Evolutionary conservation across 2,329 filamentous ascomycete species (phyloP).

Genomic region (Madurella mycetomatis): DNA sequence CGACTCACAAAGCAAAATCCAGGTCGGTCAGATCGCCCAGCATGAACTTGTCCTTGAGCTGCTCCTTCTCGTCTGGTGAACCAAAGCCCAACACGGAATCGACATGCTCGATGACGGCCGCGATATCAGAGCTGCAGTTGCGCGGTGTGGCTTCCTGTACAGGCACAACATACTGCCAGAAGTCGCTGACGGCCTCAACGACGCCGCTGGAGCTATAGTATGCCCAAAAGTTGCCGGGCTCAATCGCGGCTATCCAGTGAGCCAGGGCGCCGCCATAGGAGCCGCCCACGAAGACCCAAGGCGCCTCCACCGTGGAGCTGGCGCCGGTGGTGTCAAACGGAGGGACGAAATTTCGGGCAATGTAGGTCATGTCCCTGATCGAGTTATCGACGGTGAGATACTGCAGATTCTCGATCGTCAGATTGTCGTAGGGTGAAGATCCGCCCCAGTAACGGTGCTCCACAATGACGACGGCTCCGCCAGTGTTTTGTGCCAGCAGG

Average conservation of each 20-base stretch:
- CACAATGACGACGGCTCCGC: conserved; percentile 38
- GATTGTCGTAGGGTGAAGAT: conserved; percentile 34
- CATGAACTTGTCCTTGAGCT: conserved; percentile 48
- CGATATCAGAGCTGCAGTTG: conserved; percentile 53
- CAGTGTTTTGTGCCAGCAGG: conserved; percentile 36
- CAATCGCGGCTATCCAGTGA: conserved; percentile 47
- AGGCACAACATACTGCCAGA: conserved; percentile 54
- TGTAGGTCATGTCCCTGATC: conserved; percentile 38
- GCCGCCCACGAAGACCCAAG: conserved; percentile 53
- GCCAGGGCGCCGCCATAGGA: conserved; percentile 53
- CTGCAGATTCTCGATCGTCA: conserved; percentile 37
- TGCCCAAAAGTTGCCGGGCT: conserved; percentile 55
- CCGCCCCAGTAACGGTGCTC: conserved; percentile 43
- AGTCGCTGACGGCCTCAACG: conserved; percentile 47
- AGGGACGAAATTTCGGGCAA: conserved; percentile 41
- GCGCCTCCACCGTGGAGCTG: conserved; percentile 45
- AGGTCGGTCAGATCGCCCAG: conserved; percentile 42
- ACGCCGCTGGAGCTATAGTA: conserved; percentile 54
- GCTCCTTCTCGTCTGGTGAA: conserved; percentile 36
- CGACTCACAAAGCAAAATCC: conserved; percentile 38
- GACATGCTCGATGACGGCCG: conserved; percentile 47
- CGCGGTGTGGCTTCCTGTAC: conserved; percentile 49
- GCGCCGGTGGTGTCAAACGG: conserved; percentile 45
- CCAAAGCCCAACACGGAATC: conserved; percentile 42
- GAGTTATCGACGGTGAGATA: conserved; percentile 40